Conservation (phyloP, 2,329 filamentous ascomycete species). For the Penicillium hesseltinei region DNA sequence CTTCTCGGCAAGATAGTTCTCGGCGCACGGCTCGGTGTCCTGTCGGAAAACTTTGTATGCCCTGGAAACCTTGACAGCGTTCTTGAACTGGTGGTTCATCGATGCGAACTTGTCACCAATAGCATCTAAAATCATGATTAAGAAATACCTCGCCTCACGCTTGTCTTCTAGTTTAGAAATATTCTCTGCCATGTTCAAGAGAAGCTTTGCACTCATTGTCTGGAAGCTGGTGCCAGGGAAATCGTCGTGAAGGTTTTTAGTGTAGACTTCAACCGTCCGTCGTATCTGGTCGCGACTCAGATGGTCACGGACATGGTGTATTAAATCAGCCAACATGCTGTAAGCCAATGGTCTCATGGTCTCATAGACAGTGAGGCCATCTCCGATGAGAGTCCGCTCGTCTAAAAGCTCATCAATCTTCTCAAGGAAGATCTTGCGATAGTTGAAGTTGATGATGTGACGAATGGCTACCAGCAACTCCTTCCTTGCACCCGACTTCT, state of each 20-base stretch:
- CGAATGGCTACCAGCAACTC: conserved; percentile 94
- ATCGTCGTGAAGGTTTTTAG: conserved; percentile 89
- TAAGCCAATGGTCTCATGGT: conserved; percentile 94
- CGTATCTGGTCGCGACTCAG: conserved; percentile 87
- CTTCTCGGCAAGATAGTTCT: conserved; percentile 82
- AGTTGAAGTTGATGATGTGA: conserved; percentile 99
- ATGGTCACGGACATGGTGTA: conserved; percentile 93
- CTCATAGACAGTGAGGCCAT: conserved; percentile 94
- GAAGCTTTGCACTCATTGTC: conserved; percentile 96
- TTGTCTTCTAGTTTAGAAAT: conserved; percentile 94
- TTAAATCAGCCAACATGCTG: conserved; percentile 96
- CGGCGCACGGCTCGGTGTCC: conserved; percentile 63
- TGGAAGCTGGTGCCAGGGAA: conserved; percentile 98
- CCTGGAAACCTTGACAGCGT: conserved; percentile 91
- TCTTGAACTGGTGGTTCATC: conserved; percentile 95
- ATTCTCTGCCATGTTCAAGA: conserved; percentile 97
- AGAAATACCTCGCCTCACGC: conserved; percentile 86
- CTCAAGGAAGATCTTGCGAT: conserved; percentile 86
- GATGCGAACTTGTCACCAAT: conserved; percentile 97
- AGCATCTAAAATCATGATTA: conserved; percentile 96
- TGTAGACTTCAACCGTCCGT: conserved; percentile 95
- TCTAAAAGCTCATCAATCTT: conserved; percentile 96
- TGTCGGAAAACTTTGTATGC: conserved; percentile 73
- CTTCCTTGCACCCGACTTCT: conserved; percentile 90
- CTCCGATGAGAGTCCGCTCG: conserved; percentile 88